Percentiles rank a stretch among this genome's conserved stretches.
Conservation (phyloP, 345 rosid species). For the Salix udensis region DNA sequence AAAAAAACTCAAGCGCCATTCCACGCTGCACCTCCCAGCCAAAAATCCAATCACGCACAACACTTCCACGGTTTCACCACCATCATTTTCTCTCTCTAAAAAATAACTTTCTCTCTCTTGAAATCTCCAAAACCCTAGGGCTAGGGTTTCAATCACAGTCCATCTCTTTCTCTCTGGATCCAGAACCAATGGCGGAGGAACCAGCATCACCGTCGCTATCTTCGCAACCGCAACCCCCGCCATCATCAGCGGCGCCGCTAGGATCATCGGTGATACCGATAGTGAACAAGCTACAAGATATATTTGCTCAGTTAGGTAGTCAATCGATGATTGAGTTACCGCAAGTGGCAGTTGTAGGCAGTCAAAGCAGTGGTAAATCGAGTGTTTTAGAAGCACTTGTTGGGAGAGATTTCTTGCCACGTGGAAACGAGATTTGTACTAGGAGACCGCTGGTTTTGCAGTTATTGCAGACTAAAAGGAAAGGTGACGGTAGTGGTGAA, state of each 20-base stretch:
- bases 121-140: not conserved
- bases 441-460: constrained; percentile 96
- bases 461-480: constrained; percentile 75
- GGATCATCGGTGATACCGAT: constrained; percentile 92
- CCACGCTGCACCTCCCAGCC: not conserved
- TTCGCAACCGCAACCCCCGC: constrained; percentile 4
- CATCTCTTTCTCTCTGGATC: not conserved
- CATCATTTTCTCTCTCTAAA: not conserved
- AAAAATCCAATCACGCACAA: not conserved
- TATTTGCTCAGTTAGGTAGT: constrained; percentile 89
- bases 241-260: constrained; percentile 28
- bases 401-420: constrained; percentile 94
- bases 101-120: not conserved
- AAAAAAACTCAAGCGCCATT: not conserved
- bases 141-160: not conserved
- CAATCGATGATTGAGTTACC: constrained; percentile 92
- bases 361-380: constrained; percentile 98
- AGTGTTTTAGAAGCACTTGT: constrained; percentile 97
- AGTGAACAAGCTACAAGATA: constrained; percentile 91
- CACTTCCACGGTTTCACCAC: not conserved
- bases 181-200: constrained; percentile 26
- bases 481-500: constrained; percentile 58
- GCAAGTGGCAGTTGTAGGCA: constrained; percentile 97
- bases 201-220: constrained; percentile 21
- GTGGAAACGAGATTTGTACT: constrained; percentile 87